Evolutionary conservation across 768 basidiomycete species (phyloP).

Genomic region (Strobilomyces echinocephalus): DNA sequence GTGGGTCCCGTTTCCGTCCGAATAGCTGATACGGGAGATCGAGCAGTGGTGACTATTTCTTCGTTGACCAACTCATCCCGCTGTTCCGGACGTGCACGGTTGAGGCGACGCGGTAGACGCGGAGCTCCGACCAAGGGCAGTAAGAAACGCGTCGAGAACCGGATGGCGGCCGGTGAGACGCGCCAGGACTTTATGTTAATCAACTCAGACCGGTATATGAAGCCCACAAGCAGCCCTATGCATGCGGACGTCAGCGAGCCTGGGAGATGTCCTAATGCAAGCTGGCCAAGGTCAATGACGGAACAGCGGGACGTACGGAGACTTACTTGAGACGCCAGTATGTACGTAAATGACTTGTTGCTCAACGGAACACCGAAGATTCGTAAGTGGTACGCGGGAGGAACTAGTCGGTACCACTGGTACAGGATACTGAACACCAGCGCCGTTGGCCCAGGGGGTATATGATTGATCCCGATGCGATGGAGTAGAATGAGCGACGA

Average conservation of each 20-base stretch:
- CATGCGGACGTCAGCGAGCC: constrained; percentile 57
- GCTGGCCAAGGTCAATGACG: constrained; percentile 37
- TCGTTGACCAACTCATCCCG: constrained; percentile 38
- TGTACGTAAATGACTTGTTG: constrained; percentile 72
- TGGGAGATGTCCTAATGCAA: constrained; percentile 64
- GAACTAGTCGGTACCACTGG: constrained; percentile 76
- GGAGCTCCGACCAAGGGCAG: constrained; percentile 65
- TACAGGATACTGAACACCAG: constrained; percentile 78
- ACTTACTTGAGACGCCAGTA: constrained; percentile 67
- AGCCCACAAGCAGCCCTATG: constrained; percentile 66
- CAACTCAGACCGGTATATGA: constrained; percentile 80
- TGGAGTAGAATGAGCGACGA: constrained; percentile 60
- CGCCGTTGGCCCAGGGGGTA: constrained; percentile 73
- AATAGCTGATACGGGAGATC: constrained; percentile 28
- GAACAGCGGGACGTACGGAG: neutral
- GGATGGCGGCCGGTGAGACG: constrained; percentile 54
- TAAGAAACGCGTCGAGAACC: constrained; percentile 53
- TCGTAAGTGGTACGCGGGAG: constrained; percentile 68
- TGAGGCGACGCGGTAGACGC: constrained; percentile 58
- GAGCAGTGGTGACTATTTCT: constrained; percentile 63
- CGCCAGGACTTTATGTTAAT: constrained; percentile 78
- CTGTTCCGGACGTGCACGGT: constrained; percentile 68
- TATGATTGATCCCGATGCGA: constrained; percentile 62
- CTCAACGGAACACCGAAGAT: constrained; percentile 69
- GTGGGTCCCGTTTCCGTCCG: constrained; percentile 18